Conservation (phyloP, 768 basidiomycete genomes). For the Amanita thiersii region DNA sequence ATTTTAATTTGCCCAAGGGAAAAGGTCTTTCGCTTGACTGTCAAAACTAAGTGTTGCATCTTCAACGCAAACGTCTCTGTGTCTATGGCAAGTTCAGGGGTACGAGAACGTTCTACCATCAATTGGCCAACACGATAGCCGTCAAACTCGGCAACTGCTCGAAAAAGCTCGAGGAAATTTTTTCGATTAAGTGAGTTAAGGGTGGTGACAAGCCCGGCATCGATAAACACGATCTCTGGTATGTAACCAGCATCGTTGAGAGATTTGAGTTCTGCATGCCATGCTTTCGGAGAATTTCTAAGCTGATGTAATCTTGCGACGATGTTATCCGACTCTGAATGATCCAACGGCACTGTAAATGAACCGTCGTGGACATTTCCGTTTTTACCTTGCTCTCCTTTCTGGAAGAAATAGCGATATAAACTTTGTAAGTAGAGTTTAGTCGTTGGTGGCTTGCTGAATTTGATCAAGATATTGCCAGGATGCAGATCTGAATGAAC, state of each 20-base stretch:
- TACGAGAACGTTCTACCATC: constrained; percentile 92
- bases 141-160: constrained; percentile 93
- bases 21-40: constrained; percentile 95
- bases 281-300: constrained; percentile 48
- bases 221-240: constrained; percentile 94
- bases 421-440: constrained; percentile 54
- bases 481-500: constrained; percentile 89
- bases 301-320: constrained; percentile 64
- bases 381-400: constrained; percentile 11
- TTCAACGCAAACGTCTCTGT: constrained; percentile 94
- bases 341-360: constrained; percentile 24
- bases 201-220: constrained; percentile 90
- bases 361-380: constrained; percentile 18
- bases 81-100: constrained; percentile 85
- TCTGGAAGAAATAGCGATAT: constrained; percentile 43
- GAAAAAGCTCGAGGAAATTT: constrained; percentile 96
- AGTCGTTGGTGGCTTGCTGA: constrained; percentile 78
- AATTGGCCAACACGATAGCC: constrained; percentile 92
- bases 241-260: constrained; percentile 71
- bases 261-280: constrained; percentile 59
- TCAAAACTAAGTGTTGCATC: constrained; percentile 93
- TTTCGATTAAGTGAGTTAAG: constrained; percentile 74
- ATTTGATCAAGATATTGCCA: constrained; percentile 98
- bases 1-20: constrained; percentile 96
- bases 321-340: constrained; percentile 50